phyloP scores from a whole-genome alignment of 257 asterid species.

The Misopates orontium region DNA sequence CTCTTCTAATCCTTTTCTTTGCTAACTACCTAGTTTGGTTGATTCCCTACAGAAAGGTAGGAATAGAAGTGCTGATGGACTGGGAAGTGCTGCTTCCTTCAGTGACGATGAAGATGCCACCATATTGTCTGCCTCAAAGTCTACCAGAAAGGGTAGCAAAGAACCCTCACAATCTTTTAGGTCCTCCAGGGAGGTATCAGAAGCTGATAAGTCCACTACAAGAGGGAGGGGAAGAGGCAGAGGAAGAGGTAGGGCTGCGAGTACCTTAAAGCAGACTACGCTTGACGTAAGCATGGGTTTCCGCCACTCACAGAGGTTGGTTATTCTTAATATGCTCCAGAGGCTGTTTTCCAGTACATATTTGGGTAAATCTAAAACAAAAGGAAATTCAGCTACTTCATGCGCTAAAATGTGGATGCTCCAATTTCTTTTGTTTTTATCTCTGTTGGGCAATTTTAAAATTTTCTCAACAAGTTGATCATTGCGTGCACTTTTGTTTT shows the following conservation, averaged over 20 bases:
- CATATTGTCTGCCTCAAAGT: constrained; percentile 51
- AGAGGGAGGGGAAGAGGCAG: constrained; percentile 92
- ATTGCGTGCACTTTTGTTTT: constrained; percentile 6
- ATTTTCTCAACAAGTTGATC: not conserved
- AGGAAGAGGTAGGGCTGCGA: constrained; percentile 71
- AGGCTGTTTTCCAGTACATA: constrained; percentile 6
- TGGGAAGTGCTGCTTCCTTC: constrained; percentile 61
- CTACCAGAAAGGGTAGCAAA: constrained; percentile 60
- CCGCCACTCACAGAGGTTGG: constrained; percentile 83
- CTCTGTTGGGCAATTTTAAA: not conserved
- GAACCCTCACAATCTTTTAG: constrained; percentile 60
- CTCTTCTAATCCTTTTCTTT: constrained; percentile 24
- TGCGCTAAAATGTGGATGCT: constrained; percentile 1
- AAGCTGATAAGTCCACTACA: constrained; percentile 60
- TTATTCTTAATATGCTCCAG: constrained; percentile 21
- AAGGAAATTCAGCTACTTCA: not conserved
- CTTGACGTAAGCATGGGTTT: constrained; percentile 75
- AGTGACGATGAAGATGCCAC: constrained; percentile 84
- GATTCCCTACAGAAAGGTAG: constrained; percentile 46
- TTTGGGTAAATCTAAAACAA: not conserved
- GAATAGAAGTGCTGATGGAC: constrained; percentile 46
- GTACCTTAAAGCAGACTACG: constrained; percentile 82
- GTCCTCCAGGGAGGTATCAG: constrained; percentile 58
- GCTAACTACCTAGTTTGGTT: constrained; percentile 13
- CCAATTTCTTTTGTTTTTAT: constrained; percentile 9